Evolutionary conservation across 495 filamentous ascomycete genomes (phyloP), one percentile per base, ranked within the genome.

Genomic region (Cairneyella variabilis): DNA sequence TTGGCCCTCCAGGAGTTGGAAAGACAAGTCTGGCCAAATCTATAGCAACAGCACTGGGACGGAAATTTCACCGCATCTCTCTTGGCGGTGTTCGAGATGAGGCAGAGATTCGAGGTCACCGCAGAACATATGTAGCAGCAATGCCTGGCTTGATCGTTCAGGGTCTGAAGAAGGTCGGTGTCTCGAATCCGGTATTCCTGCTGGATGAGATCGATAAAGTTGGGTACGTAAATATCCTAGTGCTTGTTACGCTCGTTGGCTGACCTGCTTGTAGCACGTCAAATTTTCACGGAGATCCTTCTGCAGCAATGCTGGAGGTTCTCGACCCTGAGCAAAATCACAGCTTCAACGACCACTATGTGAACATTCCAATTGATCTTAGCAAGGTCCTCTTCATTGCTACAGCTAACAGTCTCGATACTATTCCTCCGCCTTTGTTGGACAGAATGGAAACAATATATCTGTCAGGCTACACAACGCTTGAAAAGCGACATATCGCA

Each of bases 131-230:
- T 66, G 93, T 99, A 49, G 95, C 95, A 11, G 95, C 95, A 43
- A 97, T 99, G 93, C 95, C 95, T 10, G 95, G 95, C 26, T 71
- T 97, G 42, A 88, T 99, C 46, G 91, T 97, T 41, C 90, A 89
- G 66, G 95, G 92, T 3, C 70, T 99, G 46, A 95, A 92, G 76
- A 99, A 97, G 67, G 95, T 93, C 41, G 92, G 91, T 32, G 91
- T 97, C 16, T 83, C 89, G 3, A 99, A 99, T 63, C 95, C 95
- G 2, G 92, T 99, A 27, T 91, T 97, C 71, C 71, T 99, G 48
- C 83, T 99, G 20, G 95, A 99, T 66, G 95, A 99, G 71, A 97
- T 99, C 60, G 95, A 99, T 76, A 99, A 99, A 75, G 79, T 97
- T 47, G 91, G 95, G 60, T 63, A 47, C 48, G 60, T 57, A 38